phyloP scores from a whole-genome alignment of 1,284 basidiomycete genomes.

The Pseudozyma tsukubaensis region DNA sequence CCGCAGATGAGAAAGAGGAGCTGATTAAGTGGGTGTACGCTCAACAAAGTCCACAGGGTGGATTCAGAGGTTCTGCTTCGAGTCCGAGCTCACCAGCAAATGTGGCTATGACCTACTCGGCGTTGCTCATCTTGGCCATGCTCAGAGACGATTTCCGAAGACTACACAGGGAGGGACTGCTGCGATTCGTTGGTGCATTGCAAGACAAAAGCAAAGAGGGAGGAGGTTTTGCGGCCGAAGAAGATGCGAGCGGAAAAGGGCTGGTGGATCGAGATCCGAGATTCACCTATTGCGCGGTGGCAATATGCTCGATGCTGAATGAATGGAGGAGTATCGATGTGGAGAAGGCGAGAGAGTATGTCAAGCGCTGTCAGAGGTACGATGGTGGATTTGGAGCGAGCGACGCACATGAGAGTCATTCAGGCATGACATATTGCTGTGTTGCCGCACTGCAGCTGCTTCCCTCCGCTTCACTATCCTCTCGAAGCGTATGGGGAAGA shows the following conservation, averaged over 20 bases:
- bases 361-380: conserved; percentile 77
- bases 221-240: neutral
- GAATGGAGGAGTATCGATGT: conserved; percentile 82
- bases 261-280: conserved; percentile 77
- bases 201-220: conserved; percentile 70
- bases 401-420: conserved; percentile 85
- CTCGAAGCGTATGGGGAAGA: conserved; percentile 12
- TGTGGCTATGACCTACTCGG: conserved; percentile 64
- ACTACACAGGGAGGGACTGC: conserved; percentile 40
- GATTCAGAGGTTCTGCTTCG: conserved; percentile 47
- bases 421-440: conserved; percentile 94
- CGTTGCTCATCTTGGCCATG: conserved; percentile 57
- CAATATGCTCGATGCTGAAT: conserved; percentile 79
- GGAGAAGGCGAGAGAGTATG: conserved; percentile 75
- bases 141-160: conserved; percentile 56
- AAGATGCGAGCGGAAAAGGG: neutral
- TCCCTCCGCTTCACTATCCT: conserved; percentile 4
- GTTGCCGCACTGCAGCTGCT: conserved; percentile 79
- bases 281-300: conserved; percentile 89
- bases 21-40: conserved; percentile 82
- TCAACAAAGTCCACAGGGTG: conserved; percentile 74
- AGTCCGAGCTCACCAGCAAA: conserved; percentile 19
- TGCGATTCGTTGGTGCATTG: conserved; percentile 23
- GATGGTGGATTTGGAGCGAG: conserved; percentile 92
- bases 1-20: conserved; percentile 25